Evolutionary conservation across 768 basidiomycete genomes (phyloP).

Genomic region (Tricholoma sp.): DNA sequence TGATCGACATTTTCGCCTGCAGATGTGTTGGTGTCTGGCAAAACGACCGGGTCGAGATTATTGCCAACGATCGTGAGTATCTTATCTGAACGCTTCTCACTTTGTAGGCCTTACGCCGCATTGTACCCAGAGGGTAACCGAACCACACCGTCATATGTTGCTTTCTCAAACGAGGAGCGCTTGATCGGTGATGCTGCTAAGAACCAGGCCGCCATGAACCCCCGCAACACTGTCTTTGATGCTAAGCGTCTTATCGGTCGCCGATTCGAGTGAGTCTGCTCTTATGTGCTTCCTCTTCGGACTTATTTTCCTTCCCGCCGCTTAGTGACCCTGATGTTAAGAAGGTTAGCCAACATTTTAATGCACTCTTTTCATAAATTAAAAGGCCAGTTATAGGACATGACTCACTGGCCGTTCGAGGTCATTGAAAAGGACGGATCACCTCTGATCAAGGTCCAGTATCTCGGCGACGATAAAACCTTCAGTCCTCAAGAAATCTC

Average conservation of each 20-base stretch:
- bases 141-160: slow-evolving; percentile 98
- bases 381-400: slow-evolving; percentile 54
- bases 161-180: slow-evolving; percentile 94
- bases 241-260: slow-evolving; percentile 99
- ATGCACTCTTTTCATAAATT: slow-evolving; percentile 8
- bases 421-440: slow-evolving; percentile 97
- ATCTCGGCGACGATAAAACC: slow-evolving; percentile 90
- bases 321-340: slow-evolving; percentile 87
- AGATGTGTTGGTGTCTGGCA: slow-evolving; percentile 99
- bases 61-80: slow-evolving; percentile 87
- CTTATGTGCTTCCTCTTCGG: slow-evolving; percentile 3
- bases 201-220: slow-evolving; percentile 99
- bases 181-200: slow-evolving; percentile 98
- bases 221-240: slow-evolving; percentile 97
- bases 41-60: slow-evolving; percentile 99
- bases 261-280: slow-evolving; percentile 74
- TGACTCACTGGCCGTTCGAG: slow-evolving; percentile 96
- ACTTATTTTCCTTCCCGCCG: slow-evolving; percentile 11
- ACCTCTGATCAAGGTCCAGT: slow-evolving; percentile 93
- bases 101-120: not conserved
- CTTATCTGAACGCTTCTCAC: not conserved
- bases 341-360: slow-evolving; percentile 46
- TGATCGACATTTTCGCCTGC: slow-evolving; percentile 19
- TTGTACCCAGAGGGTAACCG: slow-evolving; percentile 82
- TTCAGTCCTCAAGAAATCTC: slow-evolving; percentile 99